Base-by-base conservation (phyloP, 2,329 filamentous ascomycete species). In the Ambrosiella cleistominuta region DNA sequence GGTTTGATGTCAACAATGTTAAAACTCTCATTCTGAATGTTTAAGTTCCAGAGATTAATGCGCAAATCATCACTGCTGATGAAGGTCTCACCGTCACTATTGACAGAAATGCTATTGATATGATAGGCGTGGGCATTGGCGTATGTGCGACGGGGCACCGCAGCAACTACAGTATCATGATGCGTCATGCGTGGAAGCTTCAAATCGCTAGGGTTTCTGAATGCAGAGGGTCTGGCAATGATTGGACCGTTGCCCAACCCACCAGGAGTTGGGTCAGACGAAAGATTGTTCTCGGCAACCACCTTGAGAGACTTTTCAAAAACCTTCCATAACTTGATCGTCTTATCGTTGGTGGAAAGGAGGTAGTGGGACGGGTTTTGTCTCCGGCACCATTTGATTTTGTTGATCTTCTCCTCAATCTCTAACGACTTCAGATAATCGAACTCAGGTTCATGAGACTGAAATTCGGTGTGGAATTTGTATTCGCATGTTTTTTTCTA, bases 401-500 rank as follows among this genome's bases (percentile, higher is more conserved):
- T 98, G 80, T 98, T 98, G 79, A 98, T 98, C 76, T 98, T 98
- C 74, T 98, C 93, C 78, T 98, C 93, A 68, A 98, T 98, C 73
- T 98, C 93, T 65, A 98, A 80, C 39, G 93, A 98, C 74, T 98
- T 98, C 64, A 98, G 81, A 71, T 98, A 98, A 72, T 98, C 93
- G 72, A 98, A 98, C 72, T 98, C 93, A 63, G 93, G 93, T 70
- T 98, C 93, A 75, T 98, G 93, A 66, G 93, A 98, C 75, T 98
- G 93, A 67, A 98, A 98, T 70, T 98, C 93, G 70, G 93, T 98
- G 72, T 98, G 93, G 71, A 98, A 98, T 72, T 97, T 98, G 79
- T 98, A 98, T 73, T 98, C 93, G 81, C 93, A 98, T 55, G 93
- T 97, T 82, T 97, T 98, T 83, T 98, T 97, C 90, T 96, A 68